phyloP scores from a whole-genome alignment of 2,329 filamentous ascomycete genomes.

The Pleomassaria siparia region DNA sequence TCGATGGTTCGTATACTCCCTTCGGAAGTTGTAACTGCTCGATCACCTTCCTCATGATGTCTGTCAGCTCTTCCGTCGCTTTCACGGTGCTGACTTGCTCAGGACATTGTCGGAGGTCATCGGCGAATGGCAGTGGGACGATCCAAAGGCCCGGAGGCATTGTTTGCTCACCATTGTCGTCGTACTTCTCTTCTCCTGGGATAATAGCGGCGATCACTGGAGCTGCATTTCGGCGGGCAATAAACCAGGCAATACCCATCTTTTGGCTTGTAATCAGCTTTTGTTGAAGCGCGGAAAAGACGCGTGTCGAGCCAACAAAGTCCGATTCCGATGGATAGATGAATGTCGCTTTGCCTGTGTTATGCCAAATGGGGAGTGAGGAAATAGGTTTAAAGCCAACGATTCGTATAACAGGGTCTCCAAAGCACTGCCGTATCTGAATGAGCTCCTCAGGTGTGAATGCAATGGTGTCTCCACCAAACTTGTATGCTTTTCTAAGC shows the following conservation, averaged over 20 bases:
- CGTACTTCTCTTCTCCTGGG: constrained; percentile 68
- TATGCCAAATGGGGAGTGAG: constrained; percentile 78
- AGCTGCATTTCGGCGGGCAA: constrained; percentile 76
- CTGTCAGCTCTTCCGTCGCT: constrained; percentile 68
- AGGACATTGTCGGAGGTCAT: constrained; percentile 79
- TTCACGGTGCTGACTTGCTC: constrained; percentile 55
- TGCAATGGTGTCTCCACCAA: constrained; percentile 84
- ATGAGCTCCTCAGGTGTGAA: constrained; percentile 86
- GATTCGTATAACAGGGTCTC: constrained; percentile 78
- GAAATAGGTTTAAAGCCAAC: constrained; percentile 89
- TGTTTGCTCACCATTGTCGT: constrained; percentile 65
- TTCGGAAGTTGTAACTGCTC: constrained; percentile 88
- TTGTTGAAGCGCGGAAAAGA: constrained; percentile 87
- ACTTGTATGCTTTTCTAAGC: constrained; percentile 91
- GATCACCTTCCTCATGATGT: constrained; percentile 79
- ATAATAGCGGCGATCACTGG: constrained; percentile 81
- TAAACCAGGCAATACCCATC: constrained; percentile 86
- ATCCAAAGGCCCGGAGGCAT: constrained; percentile 87
- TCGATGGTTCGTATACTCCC: constrained; percentile 77
- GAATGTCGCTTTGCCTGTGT: constrained; percentile 82
- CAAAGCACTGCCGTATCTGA: constrained; percentile 71
- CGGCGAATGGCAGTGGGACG: constrained; percentile 81
- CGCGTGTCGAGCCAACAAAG: constrained; percentile 85
- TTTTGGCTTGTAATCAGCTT: constrained; percentile 80
- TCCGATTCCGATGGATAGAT: constrained; percentile 92